Conservation (phyloP, 805 yeast species). For the Saccharomycodes ludwigii region DNA sequence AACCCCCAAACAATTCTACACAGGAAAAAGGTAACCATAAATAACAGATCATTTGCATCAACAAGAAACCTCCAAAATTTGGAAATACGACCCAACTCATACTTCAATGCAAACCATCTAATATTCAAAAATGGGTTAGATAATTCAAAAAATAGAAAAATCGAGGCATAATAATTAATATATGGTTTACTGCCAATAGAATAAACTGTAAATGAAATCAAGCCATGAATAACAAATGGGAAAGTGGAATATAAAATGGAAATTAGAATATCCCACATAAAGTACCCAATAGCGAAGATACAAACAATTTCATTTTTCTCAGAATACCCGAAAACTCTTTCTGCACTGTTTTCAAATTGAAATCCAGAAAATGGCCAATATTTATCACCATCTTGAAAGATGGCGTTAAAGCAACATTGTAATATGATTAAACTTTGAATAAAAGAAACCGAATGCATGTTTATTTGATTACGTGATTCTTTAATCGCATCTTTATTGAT, state of each 20-base stretch:
- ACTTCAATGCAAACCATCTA: constrained; percentile 61
- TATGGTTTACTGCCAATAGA: constrained; percentile 54
- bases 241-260: constrained; percentile 47
- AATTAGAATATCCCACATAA: constrained; percentile 69
- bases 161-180: constrained; percentile 65
- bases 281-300: constrained; percentile 56
- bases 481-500: constrained; percentile 5
- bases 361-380: constrained; percentile 11
- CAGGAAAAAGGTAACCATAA: constrained; percentile 53
- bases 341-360: constrained; percentile 1
- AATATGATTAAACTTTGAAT: constrained; percentile 67
- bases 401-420: constrained; percentile 21
- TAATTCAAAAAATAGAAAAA: constrained; percentile 68
- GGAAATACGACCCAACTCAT: constrained; percentile 26
- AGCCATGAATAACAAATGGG: constrained; percentile 60
- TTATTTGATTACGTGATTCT: constrained; percentile 16
- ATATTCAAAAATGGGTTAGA: constrained; percentile 84
- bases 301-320: constrained; percentile 19
- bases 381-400: constrained; percentile 8
- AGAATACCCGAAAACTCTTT: constrained; percentile 16
- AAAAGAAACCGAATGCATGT: constrained; percentile 67
- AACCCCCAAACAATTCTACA: constrained; percentile 78
- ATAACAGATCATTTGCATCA: constrained; percentile 48
- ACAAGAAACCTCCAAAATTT: constrained; percentile 37
- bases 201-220: constrained; percentile 65